Conservation (phyloP, 306 rosid species). For the Cicer yamashitae region DNA sequence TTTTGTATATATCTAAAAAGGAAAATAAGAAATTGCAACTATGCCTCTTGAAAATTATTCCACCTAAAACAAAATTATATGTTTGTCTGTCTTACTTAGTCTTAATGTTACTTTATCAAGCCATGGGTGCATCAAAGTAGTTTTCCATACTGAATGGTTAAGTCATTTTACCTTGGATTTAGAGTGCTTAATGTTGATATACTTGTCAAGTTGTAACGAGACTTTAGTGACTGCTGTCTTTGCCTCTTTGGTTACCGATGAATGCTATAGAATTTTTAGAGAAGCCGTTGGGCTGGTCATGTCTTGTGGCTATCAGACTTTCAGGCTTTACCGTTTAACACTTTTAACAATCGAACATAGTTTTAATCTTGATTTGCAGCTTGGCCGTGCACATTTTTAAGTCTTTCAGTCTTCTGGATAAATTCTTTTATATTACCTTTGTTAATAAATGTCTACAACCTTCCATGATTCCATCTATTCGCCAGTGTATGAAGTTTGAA, state of each 20-base stretch:
- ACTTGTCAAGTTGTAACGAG: neutral
- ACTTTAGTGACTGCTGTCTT: constrained; percentile 8
- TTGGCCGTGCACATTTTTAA: neutral
- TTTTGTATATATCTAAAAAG: neutral
- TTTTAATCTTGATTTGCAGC: constrained; percentile 25
- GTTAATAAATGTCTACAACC: constrained; percentile 1
- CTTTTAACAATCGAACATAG: constrained; percentile 18
- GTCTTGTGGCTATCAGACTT: constrained; percentile 26
- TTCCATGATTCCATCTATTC: constrained; percentile 14
- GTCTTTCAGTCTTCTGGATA: constrained; percentile 1
- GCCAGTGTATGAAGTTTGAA: constrained; percentile 7
- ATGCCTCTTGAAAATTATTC: constrained; percentile 13
- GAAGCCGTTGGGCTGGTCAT: neutral
- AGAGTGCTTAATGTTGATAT: constrained; percentile 6
- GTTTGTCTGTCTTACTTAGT: neutral
- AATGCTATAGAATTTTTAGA: constrained; percentile 8
- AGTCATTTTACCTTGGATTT: constrained; percentile 23
- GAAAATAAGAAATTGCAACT: neutral
- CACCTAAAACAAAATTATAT: constrained; percentile 10
- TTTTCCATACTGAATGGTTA: neutral
- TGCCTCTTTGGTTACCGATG: neutral
- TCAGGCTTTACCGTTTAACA: neutral
- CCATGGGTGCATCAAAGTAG: constrained; percentile 9
- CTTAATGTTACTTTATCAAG: constrained; percentile 3
- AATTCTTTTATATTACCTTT: neutral